A percentile compares a stretch with the other conserved stretches of the same genome.
phyloP scores from a whole-genome alignment of 495 filamentous ascomycete species.

The Lepidopterella palustris region DNA sequence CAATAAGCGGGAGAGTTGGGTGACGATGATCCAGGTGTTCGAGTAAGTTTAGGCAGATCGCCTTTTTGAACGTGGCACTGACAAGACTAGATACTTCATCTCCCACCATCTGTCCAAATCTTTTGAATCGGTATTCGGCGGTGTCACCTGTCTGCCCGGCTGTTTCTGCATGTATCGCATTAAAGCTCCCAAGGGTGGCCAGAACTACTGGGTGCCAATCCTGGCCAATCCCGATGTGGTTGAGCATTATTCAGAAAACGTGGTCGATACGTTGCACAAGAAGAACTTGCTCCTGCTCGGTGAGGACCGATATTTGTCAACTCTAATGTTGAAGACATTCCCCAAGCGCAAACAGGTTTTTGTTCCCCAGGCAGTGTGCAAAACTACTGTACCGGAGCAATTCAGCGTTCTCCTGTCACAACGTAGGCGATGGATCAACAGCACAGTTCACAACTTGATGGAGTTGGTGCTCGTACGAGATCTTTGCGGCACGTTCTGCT shows the following conservation, averaged over 20 bases:
- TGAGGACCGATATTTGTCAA: conserved; percentile 94
- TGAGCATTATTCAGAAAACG: conserved; percentile 98
- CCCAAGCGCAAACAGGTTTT: conserved; percentile 99
- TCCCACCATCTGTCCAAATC: conserved; percentile 95
- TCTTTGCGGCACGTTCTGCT: conserved; percentile 98
- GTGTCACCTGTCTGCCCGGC: conserved; percentile 97
- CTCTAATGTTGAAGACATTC: conserved; percentile 97
- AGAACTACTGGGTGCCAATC: conserved; percentile 99
- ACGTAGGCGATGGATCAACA: conserved; percentile 97
- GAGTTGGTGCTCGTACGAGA: conserved; percentile 93
- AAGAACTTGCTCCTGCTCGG: conserved; percentile 95
- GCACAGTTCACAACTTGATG: conserved; percentile 97
- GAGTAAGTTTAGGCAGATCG: conserved; percentile 48
- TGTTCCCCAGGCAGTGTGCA: conserved; percentile 96
- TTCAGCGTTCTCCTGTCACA: conserved; percentile 92
- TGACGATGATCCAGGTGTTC: conserved; percentile 99
- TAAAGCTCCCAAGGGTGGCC: conserved; percentile 95
- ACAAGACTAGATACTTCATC: conserved; percentile 69
- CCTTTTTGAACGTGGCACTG: conserved; percentile 22
- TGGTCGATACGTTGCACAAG: conserved; percentile 97
- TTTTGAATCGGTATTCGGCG: conserved; percentile 97
- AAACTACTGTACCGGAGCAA: conserved; percentile 89
- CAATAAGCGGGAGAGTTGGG: conserved; percentile 92
- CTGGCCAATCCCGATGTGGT: conserved; percentile 97
- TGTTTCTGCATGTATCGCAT: conserved; percentile 99